Evolutionary conservation across 345 rosid species (phyloP).

Genomic region (Salix viminalis): DNA sequence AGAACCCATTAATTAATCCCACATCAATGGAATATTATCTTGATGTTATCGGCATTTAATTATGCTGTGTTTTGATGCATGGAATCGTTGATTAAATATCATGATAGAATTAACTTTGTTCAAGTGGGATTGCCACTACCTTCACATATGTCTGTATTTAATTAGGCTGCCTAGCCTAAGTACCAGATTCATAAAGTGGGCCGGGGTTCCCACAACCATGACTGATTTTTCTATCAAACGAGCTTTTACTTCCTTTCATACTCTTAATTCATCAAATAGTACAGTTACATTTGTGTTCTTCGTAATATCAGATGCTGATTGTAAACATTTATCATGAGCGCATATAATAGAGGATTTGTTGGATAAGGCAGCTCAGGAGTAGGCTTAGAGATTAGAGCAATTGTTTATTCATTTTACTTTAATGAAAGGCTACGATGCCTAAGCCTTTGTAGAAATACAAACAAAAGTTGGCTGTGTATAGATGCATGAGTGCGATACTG

Average conservation of each 20-base stretch:
- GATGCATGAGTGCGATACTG: constrained; percentile 16
- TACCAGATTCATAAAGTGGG: background rate
- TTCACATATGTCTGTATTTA: background rate
- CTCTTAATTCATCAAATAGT: background rate
- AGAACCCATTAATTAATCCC: background rate
- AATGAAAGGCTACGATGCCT: constrained; percentile 8
- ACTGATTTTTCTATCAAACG: constrained; percentile 11
- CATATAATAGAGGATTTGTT: constrained; percentile 7
- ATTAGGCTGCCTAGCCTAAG: background rate
- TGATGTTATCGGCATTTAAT: no score
- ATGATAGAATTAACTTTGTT: constrained; percentile 17
- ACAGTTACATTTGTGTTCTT: background rate
- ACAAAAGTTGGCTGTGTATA: background rate
- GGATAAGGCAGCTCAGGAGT: constrained; percentile 27
- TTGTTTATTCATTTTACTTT: constrained; percentile 7
- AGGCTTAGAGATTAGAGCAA: constrained; percentile 2
- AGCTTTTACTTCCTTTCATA: background rate
- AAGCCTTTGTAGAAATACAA: background rate
- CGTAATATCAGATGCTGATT: no score
- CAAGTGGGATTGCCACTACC: constrained; percentile 34
- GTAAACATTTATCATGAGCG: background rate
- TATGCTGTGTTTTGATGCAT: background rate
- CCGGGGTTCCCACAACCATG: constrained; percentile 19
- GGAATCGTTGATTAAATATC: background rate
- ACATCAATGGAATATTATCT: background rate